These are phyloP conservation scores for Solanum dulcamara DNA, from an alignment of 257 asterid genomes.

Conservation along the genomic window DNA sequence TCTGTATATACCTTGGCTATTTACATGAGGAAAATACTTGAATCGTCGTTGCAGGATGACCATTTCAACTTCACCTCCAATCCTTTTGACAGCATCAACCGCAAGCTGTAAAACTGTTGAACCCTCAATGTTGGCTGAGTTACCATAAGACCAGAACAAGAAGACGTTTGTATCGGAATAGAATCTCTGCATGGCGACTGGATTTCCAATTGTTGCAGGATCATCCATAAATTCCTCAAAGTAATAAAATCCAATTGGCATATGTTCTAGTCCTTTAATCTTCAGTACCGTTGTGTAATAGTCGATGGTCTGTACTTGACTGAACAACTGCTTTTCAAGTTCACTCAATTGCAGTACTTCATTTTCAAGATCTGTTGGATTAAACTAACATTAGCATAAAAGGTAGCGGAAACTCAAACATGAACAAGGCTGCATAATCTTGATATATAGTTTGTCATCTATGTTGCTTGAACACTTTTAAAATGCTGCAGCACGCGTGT, in stretches of 20 bases:
- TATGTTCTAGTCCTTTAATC: constrained; percentile 63
- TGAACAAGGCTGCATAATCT: background rate
- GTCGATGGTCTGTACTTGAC: constrained; percentile 57
- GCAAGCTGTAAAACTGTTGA: constrained; percentile 42
- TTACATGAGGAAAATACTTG: constrained; percentile 70
- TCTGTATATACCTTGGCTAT: constrained; percentile 41
- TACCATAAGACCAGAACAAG: constrained; percentile 82
- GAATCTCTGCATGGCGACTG: constrained; percentile 75
- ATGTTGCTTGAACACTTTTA: background rate
- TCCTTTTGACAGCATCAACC: constrained; percentile 50
- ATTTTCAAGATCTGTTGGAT: constrained; percentile 23
- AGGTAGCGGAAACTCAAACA: background rate
- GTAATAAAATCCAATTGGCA: constrained; percentile 75
- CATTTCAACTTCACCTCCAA: constrained; percentile 51
- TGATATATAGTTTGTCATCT: background rate
- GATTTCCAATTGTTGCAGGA: constrained; percentile 71
- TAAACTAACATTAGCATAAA: background rate
- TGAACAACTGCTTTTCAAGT: constrained; percentile 52
- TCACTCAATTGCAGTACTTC: constrained; percentile 43
- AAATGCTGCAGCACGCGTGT: background rate
- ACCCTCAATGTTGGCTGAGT: constrained; percentile 40
- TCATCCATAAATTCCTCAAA: constrained; percentile 68
- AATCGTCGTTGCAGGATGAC: constrained; percentile 49
- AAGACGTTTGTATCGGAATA: constrained; percentile 48
- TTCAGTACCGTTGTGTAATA: constrained; percentile 74